Conservation (phyloP, 148 eudicot genomes). For the Rhododendron williamsianum region DNA sequence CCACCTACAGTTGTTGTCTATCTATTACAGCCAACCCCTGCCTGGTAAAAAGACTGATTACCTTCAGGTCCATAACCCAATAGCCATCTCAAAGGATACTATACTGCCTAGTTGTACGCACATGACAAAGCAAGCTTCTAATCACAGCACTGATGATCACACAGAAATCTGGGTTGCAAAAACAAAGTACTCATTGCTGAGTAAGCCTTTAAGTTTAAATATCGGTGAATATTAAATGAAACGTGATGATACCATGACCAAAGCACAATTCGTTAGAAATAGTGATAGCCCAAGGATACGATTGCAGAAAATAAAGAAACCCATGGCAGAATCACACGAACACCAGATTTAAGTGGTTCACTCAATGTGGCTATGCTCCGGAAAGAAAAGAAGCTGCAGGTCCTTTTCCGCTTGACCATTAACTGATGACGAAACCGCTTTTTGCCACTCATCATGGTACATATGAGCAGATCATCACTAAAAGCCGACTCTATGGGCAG, state of each 20-base stretch:
- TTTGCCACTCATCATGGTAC: not conserved
- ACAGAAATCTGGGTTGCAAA: not conserved
- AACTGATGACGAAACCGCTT: not conserved
- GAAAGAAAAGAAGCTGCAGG: not conserved
- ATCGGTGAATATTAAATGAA: not conserved
- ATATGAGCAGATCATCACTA: slow-evolving; percentile 1
- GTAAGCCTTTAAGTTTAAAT: not conserved
- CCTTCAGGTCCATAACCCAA: not conserved
- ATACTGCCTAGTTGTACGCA: not conserved
- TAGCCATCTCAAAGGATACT: not conserved
- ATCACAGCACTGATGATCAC: not conserved
- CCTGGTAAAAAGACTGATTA: not conserved
- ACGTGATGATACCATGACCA: not conserved
- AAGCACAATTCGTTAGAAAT: not conserved
- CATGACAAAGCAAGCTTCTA: not conserved
- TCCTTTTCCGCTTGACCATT: not conserved
- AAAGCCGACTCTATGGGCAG: not conserved
- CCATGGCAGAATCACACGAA: not conserved
- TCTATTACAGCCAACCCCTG: not conserved
- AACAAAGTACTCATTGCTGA: not conserved
- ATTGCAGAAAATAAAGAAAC: not conserved
- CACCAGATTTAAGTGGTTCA: not conserved
- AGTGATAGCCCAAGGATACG: not conserved
- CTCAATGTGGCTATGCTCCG: not conserved
- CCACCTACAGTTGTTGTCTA: not conserved